Conservation (phyloP, 345 rosid genomes). For the Schrenkiella parvula region DNA sequence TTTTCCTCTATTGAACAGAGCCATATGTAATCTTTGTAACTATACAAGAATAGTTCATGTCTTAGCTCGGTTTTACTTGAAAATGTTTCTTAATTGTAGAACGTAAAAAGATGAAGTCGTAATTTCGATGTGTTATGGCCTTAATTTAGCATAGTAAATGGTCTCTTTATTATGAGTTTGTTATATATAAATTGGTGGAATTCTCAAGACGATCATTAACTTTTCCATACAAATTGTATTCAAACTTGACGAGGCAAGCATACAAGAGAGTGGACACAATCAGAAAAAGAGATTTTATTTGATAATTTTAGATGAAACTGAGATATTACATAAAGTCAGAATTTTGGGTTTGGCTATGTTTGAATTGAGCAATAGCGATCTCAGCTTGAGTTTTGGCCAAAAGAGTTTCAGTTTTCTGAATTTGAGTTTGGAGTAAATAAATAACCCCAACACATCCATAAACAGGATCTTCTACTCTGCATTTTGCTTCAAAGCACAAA, state of each 20-base stretch:
- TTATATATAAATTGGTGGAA: background rate
- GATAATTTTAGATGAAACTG: background rate
- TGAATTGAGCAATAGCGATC: constrained; percentile 28
- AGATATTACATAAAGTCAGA: constrained; percentile 6
- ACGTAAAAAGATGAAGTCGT: background rate
- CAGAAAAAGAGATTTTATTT: background rate
- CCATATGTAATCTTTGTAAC: constrained; percentile 5
- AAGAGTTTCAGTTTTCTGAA: constrained; percentile 39
- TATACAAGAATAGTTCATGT: constrained; percentile 12
- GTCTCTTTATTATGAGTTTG: background rate
- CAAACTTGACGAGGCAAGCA: background rate
- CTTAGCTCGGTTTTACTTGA: background rate
- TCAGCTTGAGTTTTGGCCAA: constrained; percentile 51
- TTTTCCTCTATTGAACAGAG: constrained; percentile 5
- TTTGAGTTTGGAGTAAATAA: constrained; percentile 40
- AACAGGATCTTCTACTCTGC: constrained; percentile 52
- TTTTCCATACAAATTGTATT: background rate
- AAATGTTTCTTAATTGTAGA: background rate
- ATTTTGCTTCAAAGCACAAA: constrained; percentile 51
- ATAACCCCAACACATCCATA: constrained; percentile 61
- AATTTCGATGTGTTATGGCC: background rate
- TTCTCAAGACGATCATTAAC: background rate
- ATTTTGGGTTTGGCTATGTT: background rate
- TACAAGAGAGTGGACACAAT: background rate
- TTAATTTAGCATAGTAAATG: background rate